Base-by-base conservation (phyloP, 2,329 filamentous ascomycete species). In the Huntiella abstrusa region DNA sequence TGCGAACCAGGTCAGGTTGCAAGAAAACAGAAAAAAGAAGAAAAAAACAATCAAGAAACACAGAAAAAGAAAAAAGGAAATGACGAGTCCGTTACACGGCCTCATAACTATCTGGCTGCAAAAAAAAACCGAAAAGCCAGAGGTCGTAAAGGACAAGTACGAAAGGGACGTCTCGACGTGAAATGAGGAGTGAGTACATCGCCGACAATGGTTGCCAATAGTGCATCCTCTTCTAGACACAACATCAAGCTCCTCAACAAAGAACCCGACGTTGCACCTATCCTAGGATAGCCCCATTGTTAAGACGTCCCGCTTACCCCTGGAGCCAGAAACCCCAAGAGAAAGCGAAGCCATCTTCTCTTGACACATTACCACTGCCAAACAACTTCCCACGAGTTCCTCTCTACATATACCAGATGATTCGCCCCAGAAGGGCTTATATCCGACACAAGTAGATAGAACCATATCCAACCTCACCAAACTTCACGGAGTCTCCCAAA, bases 341-440 rank as follows among this genome's bases (percentile, higher is more conserved):
- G 22, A 28, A 28, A 28, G 22, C 22, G 22, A 28, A 28, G 22
- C 22, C 22, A 28, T 28, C 22, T 28, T 28, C 22, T 28, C 22
- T 28, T 28, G 22, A 28, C 22, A 28, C 22, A 28, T 28, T 28
- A 28, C 32, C 39, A 19, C n/a, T 28, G 17, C 32, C 39, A 41
- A 22, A 15, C 37, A 40, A 40, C 11, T 17, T 17, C 16, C 37
- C 37, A 16, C 22, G 16, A 16, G 16, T 40, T 40, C n/a, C 37
- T 17, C 37, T 16, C 37, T 17, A 22, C 33, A 34, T 16, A 36
- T 19, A 45, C 42, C 16, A 41, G 43, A 43, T 32, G 35, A 37
- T 35, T 35, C 17, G 48, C 48, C 48, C 48, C 44, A 49, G 44
- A 49, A 49, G 48, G 48, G 48, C 48, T 43, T 49, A 49, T 40